Evolutionary conservation across 768 basidiomycete species (phyloP).

Genomic region (Suillus weaverae): DNA sequence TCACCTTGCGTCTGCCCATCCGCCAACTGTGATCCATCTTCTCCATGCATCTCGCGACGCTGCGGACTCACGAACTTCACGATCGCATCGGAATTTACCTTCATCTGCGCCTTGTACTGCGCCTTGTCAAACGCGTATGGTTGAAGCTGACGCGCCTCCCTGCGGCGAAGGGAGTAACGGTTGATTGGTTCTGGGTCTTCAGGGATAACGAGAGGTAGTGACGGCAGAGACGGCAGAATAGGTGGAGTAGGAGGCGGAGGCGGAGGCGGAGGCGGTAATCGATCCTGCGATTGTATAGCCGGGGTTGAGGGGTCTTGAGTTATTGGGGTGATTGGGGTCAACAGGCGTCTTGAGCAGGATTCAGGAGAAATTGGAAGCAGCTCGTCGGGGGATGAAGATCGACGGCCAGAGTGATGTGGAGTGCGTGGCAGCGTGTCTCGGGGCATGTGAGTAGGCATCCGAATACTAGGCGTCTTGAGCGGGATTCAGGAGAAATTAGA

Average conservation of each 20-base stretch:
- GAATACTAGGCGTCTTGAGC: not conserved
- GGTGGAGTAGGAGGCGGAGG: slow-evolving; percentile 7
- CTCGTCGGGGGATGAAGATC: slow-evolving; percentile 25
- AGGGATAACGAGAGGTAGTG: slow-evolving; percentile 11
- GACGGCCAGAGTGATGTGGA: slow-evolving; percentile 4
- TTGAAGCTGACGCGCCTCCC: slow-evolving; percentile 54
- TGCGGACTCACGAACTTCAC: slow-evolving; percentile 47
- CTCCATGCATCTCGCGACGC: slow-evolving; percentile 20
- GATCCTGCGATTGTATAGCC: not conserved
- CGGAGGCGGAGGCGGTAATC: slow-evolving; percentile 1
- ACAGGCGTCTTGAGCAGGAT: not conserved
- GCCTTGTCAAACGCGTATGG: slow-evolving; percentile 62
- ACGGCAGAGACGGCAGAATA: slow-evolving; percentile 7
- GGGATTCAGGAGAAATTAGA: slow-evolving; percentile 11
- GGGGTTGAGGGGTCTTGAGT: not conserved
- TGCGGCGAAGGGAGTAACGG: slow-evolving; percentile 57
- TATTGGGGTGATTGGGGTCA: not conserved
- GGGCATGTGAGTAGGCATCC: slow-evolving; percentile 23
- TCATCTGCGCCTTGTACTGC: slow-evolving; percentile 52
- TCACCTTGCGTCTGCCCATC: slow-evolving; percentile 22
- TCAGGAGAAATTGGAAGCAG: slow-evolving; percentile 15
- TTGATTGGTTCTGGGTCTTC: slow-evolving; percentile 18
- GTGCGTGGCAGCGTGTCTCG: slow-evolving; percentile 17
- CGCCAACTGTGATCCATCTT: slow-evolving; percentile 27
- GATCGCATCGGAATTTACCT: slow-evolving; percentile 64